phyloP scores from a whole-genome alignment of 805 yeast species.

The Candida lessepsii region DNA sequence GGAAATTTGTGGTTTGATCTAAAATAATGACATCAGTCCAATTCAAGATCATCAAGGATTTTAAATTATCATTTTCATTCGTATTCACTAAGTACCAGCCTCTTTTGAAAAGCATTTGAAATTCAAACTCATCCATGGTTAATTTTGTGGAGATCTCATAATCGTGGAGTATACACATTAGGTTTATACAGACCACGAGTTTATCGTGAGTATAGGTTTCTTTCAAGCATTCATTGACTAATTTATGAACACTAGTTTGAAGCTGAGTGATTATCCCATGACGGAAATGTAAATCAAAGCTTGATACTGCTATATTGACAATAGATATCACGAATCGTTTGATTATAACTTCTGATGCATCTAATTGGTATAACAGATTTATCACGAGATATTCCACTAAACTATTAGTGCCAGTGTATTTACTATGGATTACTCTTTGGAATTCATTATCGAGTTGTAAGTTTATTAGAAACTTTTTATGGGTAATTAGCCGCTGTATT shows the following conservation, averaged over 20 bases:
- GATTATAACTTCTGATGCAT: slow-evolving; percentile 10
- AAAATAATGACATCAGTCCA: slow-evolving; percentile 28
- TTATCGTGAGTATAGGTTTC: not conserved
- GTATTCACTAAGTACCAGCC: slow-evolving; percentile 27
- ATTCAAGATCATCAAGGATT: slow-evolving; percentile 31
- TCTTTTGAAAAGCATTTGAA: slow-evolving; percentile 31
- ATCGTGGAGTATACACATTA: slow-evolving; percentile 38
- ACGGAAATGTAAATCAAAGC: slow-evolving; percentile 25
- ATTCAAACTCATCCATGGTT: slow-evolving; percentile 21
- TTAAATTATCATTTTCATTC: slow-evolving; percentile 17
- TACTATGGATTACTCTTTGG: not conserved
- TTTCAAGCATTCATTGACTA: slow-evolving; percentile 4
- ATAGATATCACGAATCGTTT: slow-evolving; percentile 29
- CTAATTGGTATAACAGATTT: slow-evolving; percentile 4
- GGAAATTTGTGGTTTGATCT: slow-evolving; percentile 25
- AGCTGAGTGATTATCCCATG: slow-evolving; percentile 10
- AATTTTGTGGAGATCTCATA: slow-evolving; percentile 29
- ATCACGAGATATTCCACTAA: slow-evolving; percentile 7
- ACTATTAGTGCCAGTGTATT: not conserved
- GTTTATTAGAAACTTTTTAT: slow-evolving; percentile 25
- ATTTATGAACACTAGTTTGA: not conserved
- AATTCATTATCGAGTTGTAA: slow-evolving; percentile 15
- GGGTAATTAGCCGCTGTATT: slow-evolving; percentile 34
- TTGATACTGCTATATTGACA: slow-evolving; percentile 29
- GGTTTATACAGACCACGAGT: slow-evolving; percentile 22